Base-by-base conservation (phyloP, 257 asterid genomes). In the Solanum virginianum region DNA sequence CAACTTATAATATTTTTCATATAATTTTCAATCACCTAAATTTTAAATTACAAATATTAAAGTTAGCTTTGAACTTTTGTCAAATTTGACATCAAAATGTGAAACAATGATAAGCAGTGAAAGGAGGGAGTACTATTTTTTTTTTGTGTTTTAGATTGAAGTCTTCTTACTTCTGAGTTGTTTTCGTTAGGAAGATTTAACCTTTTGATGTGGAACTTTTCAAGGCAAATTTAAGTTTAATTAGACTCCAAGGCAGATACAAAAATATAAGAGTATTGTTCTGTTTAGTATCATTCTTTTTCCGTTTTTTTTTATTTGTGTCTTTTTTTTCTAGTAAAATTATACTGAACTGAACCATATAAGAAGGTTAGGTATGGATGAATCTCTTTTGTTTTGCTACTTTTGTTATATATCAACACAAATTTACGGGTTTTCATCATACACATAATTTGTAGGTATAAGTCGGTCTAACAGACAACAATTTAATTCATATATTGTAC, bases 101-200 rank as follows among this genome's bases (percentile, higher is more conserved):
- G 41, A 36, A 36, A 36, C 6, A 36, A 36, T 36, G 41, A 36
- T 5, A 36, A 36, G 41, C 4, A 36, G 41, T 36, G 6, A 36
- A 4, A 0, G 4, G 6, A 36, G 41, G 41, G 41, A 36, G 41
- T 36, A 8, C 5, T 17, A 56, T 56, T 7, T 10, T 56, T 17
- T 17, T 56, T 8, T 4, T 4, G 14, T 20, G 15, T 59, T 36
- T 4, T 7, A 0, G 29, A 11, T 59, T n/a, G 14, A 26, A 59
- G 29, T n/a, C 29, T 59, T 4, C 3, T 59, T 2, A 0, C 2
- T 18, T 9, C 0, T 0, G 1, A 20, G 14, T 4, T 59, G 4
- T 4, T 59, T 59, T n/a, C 3, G 2, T 56, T 56, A 56, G 24
- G 12, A 3, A 5, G 10, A 10, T 5, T 36, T 36, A 36, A 36